phyloP scores from a whole-genome alignment of 257 asterid genomes.

The Lantana camara region DNA sequence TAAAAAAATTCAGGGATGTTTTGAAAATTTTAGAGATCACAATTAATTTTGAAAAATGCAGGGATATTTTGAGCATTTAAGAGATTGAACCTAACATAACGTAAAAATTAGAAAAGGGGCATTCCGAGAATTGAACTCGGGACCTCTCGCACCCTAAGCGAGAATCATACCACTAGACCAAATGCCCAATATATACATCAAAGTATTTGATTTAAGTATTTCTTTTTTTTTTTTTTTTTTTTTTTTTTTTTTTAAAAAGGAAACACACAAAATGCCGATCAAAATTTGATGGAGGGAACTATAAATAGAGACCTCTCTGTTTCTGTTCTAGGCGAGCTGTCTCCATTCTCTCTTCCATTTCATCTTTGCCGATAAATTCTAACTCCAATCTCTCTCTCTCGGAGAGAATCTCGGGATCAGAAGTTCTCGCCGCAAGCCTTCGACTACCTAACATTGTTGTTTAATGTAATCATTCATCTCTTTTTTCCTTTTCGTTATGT shows the following conservation, averaged over 20 bases:
- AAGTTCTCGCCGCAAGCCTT: constrained; percentile 7
- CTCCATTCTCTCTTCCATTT: constrained; percentile 8
- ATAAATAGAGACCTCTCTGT: constrained; percentile 25
- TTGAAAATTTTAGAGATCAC: too few relatives aligned
- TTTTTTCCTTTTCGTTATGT: neutral
- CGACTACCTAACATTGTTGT: neutral
- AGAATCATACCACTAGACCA: constrained; percentile 85
- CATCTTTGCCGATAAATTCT: constrained; percentile 20
- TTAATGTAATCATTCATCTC: neutral
- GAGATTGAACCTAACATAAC: too few relatives aligned
- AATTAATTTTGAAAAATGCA: too few relatives aligned
- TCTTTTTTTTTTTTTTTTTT: neutral
- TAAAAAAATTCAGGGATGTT: too few relatives aligned
- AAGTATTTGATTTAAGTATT: neutral
- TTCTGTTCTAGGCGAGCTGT: constrained; percentile 17
- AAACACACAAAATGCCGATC: neutral
- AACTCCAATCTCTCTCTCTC: neutral
- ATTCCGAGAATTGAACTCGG: constrained; percentile 86
- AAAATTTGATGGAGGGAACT: constrained; percentile 21
- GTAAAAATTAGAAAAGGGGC: constrained; percentile 49
- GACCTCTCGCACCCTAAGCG: constrained; percentile 93
- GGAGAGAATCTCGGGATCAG: constrained; percentile 10
- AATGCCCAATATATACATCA: constrained; percentile 40
- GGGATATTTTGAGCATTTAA: too few relatives aligned
- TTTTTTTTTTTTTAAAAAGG: neutral